phyloP scores from a whole-genome alignment of 2,329 filamentous ascomycete species.

The Pyricularia sp. region DNA sequence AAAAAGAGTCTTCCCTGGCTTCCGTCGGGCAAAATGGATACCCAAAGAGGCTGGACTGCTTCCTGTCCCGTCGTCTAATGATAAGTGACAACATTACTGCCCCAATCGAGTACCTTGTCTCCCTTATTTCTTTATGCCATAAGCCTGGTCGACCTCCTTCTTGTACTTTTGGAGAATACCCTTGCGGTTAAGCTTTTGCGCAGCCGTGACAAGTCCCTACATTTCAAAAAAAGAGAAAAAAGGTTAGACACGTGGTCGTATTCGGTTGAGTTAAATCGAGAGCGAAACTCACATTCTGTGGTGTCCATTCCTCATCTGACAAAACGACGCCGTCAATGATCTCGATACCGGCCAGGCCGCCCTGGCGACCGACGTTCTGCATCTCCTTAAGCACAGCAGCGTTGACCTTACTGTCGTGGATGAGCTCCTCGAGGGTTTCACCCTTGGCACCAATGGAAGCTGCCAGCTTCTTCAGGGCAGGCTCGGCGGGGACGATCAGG shows the following conservation, averaged over 20 bases:
- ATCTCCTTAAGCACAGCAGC: conserved; percentile 54
- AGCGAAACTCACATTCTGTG: conserved; percentile 53
- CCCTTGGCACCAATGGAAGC: conserved; percentile 33
- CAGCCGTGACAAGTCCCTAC: conserved; percentile 57
- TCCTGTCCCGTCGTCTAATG: neutral
- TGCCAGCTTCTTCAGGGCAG: conserved; percentile 44
- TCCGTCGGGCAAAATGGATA: neutral
- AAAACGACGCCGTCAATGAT: conserved; percentile 64
- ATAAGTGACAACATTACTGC: neutral
- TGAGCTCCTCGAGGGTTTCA: conserved; percentile 53
- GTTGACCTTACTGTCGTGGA: conserved; percentile 58
- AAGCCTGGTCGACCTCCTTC: conserved; percentile 52
- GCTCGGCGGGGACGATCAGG: conserved; percentile 47
- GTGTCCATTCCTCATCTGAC: conserved; percentile 67
- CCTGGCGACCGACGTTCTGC: conserved; percentile 49
- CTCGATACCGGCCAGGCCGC: conserved; percentile 57
- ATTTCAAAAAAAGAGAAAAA: neutral
- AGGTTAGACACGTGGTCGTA: conserved; percentile 16
- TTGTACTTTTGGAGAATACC: conserved; percentile 54
- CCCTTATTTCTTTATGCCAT: conserved; percentile 23
- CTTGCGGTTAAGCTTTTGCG: conserved; percentile 65
- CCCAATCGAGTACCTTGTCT: neutral
- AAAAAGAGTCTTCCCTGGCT: neutral
- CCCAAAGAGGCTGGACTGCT: neutral
- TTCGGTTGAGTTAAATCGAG: neutral